Evolutionary conservation across 2,329 filamentous ascomycete species (phyloP), one percentile per base, ranked within the genome.

Genomic region (Alternaria metachromatica): DNA sequence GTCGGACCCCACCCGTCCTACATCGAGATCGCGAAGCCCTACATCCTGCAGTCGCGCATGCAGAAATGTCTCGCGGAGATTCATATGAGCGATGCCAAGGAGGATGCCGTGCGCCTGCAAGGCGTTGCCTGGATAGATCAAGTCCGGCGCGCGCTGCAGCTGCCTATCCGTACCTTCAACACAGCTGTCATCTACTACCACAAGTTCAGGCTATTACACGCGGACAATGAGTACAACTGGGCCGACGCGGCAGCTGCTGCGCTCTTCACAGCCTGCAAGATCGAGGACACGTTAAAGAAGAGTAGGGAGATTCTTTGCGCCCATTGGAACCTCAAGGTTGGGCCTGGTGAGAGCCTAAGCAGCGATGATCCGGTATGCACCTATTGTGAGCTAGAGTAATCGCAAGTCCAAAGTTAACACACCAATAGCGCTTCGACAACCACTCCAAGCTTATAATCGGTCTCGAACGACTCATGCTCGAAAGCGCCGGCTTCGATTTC

Each of bases 241-340:
- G 81, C 84, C 83, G 95, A 98, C 77, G 94, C 93, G 2, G 93
- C 95, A 0, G 88, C 96, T 7, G 93, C 96, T 1, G 91, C 93
- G 23, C 84, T 99, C 9, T 95, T 98, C 75, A 92, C 94, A 3
- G 94, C 94, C 3, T 98, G 95, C 85, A 99, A 99, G 83, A 94
- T 96, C 49, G 96, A 99, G 80, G 96, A 99, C 80, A 99, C 96
- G 0, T 87, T 97, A 70, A 99, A 99, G 82, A 98, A 98, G 83
- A 97, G 93, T 4, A 89, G 88, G 62, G 96, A 99, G 67, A 96
- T 99, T 65, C 85, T 98, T 15, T 96, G 93, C 62, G 94, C 94
- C 1, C 91, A 93, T 23, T 93, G 95, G 81, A 97, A 97, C 76
- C 83, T 97, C 41, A 96, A 94, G 81, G 87, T 84, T 81, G 76